Evolutionary conservation across 805 yeast genomes (phyloP).

Genomic region (Debaryomyces prosopidis): DNA sequence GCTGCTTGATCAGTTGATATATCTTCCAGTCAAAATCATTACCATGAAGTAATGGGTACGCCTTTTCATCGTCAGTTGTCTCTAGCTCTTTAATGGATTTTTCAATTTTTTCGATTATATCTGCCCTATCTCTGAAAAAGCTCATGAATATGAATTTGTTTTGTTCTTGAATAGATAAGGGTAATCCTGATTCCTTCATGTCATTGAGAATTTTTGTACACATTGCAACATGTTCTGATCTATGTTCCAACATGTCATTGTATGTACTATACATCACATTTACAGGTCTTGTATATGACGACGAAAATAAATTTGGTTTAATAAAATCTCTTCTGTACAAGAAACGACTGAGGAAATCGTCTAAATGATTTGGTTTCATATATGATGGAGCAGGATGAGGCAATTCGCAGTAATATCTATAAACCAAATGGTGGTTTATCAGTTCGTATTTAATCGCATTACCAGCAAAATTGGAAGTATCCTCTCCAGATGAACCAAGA

Average conservation of each 20-base stretch:
- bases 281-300: neutral
- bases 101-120: slow-evolving; percentile 16
- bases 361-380: slow-evolving; percentile 25
- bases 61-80: neutral
- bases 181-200: slow-evolving; percentile 22
- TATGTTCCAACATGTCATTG: slow-evolving; percentile 16
- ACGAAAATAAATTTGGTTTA: slow-evolving; percentile 22
- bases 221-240: slow-evolving; percentile 20
- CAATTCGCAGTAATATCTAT: slow-evolving; percentile 23
- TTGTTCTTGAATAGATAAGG: slow-evolving; percentile 31
- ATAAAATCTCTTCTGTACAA: slow-evolving; percentile 23
- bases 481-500: neutral
- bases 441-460: slow-evolving; percentile 13
- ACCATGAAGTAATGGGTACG: neutral
- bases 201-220: slow-evolving; percentile 28
- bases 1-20: slow-evolving; percentile 17
- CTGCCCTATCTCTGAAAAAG: slow-evolving; percentile 31
- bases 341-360: slow-evolving; percentile 26
- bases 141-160: slow-evolving; percentile 25
- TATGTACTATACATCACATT: slow-evolving; percentile 12
- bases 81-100: slow-evolving; percentile 5
- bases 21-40: slow-evolving; percentile 20
- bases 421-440: slow-evolving; percentile 27
- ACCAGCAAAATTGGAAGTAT: slow-evolving; percentile 3
- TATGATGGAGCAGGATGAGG: slow-evolving; percentile 26